phyloP scores from a whole-genome alignment of 139 green algal genomes.

The Haematococcus sp. region DNA sequence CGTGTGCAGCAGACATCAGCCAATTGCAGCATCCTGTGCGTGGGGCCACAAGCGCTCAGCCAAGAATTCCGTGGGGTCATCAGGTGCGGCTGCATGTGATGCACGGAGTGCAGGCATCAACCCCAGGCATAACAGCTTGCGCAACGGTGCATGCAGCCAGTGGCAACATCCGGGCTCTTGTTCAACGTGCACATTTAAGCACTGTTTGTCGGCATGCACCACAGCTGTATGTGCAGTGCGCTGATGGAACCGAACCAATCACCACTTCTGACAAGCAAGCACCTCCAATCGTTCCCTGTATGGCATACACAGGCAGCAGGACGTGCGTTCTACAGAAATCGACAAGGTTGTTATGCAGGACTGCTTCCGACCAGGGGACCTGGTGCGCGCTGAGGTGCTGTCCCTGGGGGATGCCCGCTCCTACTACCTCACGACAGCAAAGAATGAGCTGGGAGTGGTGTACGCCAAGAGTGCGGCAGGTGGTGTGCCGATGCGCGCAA shows the following conservation, averaged over 20 bases:
- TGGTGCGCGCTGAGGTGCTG: constrained; percentile 62
- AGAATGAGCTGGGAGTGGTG: constrained; percentile 89
- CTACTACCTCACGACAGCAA: constrained; percentile 88
- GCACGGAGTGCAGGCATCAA: no score
- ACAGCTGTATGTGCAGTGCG: no score
- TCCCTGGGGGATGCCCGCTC: constrained; percentile 83
- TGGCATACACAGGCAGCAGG: constrained; percentile 57
- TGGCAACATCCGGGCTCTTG: no score
- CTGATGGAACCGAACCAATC: no score
- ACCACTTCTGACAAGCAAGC: no score
- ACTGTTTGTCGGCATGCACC: no score
- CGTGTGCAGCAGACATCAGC: constrained; percentile 28
- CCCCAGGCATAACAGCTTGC: no score
- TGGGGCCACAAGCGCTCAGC: constrained; percentile 53
- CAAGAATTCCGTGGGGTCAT: constrained; percentile 71
- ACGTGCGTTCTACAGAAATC: constrained; percentile 82
- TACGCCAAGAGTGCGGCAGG: constrained; percentile 71
- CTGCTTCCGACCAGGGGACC: constrained; percentile 89
- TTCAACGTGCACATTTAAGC: no score
- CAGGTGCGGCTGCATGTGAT: constrained; percentile 29
- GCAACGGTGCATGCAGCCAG: no score
- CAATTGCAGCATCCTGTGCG: constrained; percentile 57
- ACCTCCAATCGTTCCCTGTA: no score
- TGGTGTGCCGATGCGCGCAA: constrained; percentile 4
- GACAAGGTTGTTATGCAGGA: constrained; percentile 83